Base-by-base conservation (phyloP, 768 basidiomycete species). In the Podaxis sp. region DNA sequence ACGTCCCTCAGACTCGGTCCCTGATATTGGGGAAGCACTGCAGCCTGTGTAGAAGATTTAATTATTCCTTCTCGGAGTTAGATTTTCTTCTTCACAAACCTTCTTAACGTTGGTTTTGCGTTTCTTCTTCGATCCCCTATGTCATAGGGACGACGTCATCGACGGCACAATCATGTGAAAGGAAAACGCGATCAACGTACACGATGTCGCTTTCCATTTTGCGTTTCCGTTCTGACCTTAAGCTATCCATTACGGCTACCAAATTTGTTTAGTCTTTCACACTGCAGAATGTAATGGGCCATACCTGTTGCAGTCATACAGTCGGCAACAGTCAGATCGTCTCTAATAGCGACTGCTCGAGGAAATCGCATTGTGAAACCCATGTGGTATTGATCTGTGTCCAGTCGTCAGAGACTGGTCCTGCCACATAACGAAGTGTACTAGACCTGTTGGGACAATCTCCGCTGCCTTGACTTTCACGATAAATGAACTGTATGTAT, bases 301-400 rank as follows among this genome's bases (percentile, higher is more conserved):
- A 39, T 64, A 90, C 92, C 85, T 52, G 86, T 80, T 1, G 87
- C 87, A 9, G 84, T 79, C 83, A 89, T 82, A 71, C 91, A 93
- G 68, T 94, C 92, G 1, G 82, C 83, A 46, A 86, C 77, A 38
- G 72, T 82, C 19, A 93, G 79, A 68, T 97, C 95, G 55, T 92
- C 91, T 24, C 93, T 85, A 64, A 96, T 93, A 2, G 75, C 71
- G 52, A 93, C 68, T 15, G 92, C 94, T 61, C 96, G 85, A 51
- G 97, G 96, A 71, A 99, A 99, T 22, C 97, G 88, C 87, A 99
- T 90, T 0, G 96, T 99, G 65, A 89, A 86, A 3, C 89, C 90
- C 66, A 95, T 73, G 57, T 90, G 90, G 68, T 93, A 98, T 67
- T 87, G 88, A 67, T 94, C 95, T 87, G 46, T 3, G 13, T n/a